Conservation (phyloP, 331 rosid species). For the Arachis monticola region DNA sequence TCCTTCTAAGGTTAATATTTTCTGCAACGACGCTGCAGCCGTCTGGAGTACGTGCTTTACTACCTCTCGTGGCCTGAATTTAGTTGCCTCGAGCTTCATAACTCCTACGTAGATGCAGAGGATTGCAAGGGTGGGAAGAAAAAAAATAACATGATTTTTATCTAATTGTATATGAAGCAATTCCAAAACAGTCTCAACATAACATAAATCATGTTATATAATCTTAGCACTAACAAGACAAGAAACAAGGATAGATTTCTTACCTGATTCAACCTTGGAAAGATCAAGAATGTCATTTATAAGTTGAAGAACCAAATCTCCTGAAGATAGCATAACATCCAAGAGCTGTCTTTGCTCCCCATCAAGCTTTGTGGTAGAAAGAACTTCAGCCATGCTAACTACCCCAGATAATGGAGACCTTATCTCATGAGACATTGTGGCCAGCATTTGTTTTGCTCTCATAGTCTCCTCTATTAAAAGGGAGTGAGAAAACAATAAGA, state of each 20-base stretch:
- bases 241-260: constrained; percentile 32
- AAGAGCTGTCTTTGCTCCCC: constrained; percentile 75
- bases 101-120: constrained; percentile 55
- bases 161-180: neutral
- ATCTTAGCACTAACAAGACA: constrained; percentile 3
- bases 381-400: constrained; percentile 95
- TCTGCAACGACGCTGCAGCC: constrained; percentile 90
- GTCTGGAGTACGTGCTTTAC: constrained; percentile 89
- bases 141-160: constrained; percentile 13
- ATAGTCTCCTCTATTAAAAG: constrained; percentile 75
- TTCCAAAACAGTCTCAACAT: neutral
- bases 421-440: constrained; percentile 98
- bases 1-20: constrained; percentile 75
- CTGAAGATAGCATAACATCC: constrained; percentile 92
- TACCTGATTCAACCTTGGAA: constrained; percentile 98
- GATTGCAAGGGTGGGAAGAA: neutral
- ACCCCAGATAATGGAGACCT: constrained; percentile 94
- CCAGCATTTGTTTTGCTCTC: constrained; percentile 97
- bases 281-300: constrained; percentile 97
- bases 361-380: constrained; percentile 83
- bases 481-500: constrained; percentile 19
- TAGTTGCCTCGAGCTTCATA: constrained; percentile 87
- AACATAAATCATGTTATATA: constrained; percentile 1
- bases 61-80: constrained; percentile 86
- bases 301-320: constrained; percentile 96